phyloP scores from a whole-genome alignment of 2,329 filamentous ascomycete genomes.

The Fusarium sterilihyphosum region DNA sequence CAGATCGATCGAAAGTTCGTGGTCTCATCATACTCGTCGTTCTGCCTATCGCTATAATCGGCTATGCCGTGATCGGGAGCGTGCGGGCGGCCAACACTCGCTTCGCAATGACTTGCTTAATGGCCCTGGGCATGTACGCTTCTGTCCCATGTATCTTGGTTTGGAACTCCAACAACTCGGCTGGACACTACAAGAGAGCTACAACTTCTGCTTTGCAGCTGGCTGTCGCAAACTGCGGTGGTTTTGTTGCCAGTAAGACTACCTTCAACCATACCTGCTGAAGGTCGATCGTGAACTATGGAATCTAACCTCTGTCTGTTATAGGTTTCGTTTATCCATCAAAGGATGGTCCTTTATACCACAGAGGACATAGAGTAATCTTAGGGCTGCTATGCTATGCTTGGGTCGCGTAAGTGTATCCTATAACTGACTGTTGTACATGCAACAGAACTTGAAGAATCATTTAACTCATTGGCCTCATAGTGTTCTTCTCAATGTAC shows the following conservation, averaged over 20 bases:
- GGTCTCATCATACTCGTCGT: neutral
- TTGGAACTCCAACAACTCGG: constrained; percentile 75
- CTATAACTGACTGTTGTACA: neutral
- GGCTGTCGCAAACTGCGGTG: neutral
- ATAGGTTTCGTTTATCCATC: neutral
- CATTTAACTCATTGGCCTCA: neutral
- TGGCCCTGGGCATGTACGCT: constrained; percentile 72
- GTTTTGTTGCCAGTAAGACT: neutral
- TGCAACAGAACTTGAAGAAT: neutral
- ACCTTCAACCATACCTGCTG: neutral
- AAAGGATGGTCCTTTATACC: neutral
- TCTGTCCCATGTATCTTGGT: constrained; percentile 71
- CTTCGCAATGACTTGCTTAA: constrained; percentile 74
- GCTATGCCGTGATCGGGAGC: neutral
- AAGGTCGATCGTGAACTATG: neutral
- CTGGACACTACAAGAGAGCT: constrained; percentile 75
- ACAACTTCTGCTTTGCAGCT: constrained; percentile 64
- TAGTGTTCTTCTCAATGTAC: neutral
- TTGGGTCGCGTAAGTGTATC: neutral
- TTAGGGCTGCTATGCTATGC: neutral
- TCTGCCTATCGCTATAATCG: neutral
- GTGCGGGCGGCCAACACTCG: constrained; percentile 52
- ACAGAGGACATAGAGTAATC: neutral
- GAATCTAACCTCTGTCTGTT: neutral
- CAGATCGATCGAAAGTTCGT: neutral